Percentiles rank a stretch among this genome's conserved stretches.
phyloP scores from a whole-genome alignment of 2,329 filamentous ascomycete genomes.

The Aureobasidium sp. region DNA sequence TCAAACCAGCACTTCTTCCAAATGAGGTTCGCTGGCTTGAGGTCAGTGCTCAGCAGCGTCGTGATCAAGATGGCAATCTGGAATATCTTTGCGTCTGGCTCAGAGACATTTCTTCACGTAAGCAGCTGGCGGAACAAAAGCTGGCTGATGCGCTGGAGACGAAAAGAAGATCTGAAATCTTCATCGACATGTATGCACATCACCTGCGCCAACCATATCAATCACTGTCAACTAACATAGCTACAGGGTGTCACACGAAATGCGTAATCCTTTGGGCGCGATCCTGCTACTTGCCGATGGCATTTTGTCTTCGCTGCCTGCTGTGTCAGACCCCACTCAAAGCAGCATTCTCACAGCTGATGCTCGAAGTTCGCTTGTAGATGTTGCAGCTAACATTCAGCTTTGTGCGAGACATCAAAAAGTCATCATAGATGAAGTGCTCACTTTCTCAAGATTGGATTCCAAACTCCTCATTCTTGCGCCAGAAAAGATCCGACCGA shows the following conservation, averaged over 20 bases:
- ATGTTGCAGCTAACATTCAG: constrained; percentile 22
- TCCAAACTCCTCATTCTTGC: constrained; percentile 29
- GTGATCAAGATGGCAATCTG: neutral
- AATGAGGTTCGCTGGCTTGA: neutral
- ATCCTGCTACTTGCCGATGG: constrained; percentile 37
- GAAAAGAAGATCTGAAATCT: constrained; percentile 25
- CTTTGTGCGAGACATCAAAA: constrained; percentile 24
- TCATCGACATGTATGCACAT: constrained; percentile 22
- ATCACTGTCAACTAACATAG: no score
- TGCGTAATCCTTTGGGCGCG: constrained; percentile 36
- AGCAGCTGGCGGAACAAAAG: constrained; percentile 17
- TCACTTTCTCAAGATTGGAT: constrained; percentile 33
- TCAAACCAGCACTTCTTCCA: neutral
- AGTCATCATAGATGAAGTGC: constrained; percentile 32
- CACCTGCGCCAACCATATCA: no score
- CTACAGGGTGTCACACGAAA: constrained; percentile 29
- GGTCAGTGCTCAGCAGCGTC: neutral
- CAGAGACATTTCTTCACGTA: neutral
- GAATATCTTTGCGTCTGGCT: neutral
- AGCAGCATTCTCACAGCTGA: constrained; percentile 8
- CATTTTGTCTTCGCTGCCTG: constrained; percentile 27
- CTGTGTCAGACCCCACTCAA: neutral
- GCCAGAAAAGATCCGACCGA: constrained; percentile 29
- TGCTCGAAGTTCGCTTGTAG: constrained; percentile 7
- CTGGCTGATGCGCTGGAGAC: constrained; percentile 28